Evolutionary conservation across 1,284 basidiomycete genomes (phyloP).

Genomic region (Hemileia vastatrix): DNA sequence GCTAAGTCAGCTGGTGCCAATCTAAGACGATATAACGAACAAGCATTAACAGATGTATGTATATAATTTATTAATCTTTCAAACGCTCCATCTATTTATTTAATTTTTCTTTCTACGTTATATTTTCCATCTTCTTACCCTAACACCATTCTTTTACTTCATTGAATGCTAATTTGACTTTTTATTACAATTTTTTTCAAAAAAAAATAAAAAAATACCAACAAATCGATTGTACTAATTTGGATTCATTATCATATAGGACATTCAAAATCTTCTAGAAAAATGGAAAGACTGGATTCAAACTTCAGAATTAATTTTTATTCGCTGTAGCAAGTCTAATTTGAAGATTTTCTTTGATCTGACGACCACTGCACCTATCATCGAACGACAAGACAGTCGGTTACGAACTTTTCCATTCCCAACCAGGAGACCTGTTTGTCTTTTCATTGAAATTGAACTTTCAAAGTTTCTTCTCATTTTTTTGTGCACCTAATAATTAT

Average conservation of each 20-base stretch:
- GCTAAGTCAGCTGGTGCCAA: slow-evolving; percentile 92
- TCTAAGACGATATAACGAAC: slow-evolving; percentile 89
- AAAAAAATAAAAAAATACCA: too few species aligned
- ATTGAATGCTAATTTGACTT: too few species aligned
- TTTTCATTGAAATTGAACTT: not conserved
- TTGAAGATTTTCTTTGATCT: slow-evolving; percentile 74
- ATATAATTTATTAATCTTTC: slow-evolving; percentile 26
- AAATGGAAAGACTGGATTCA: slow-evolving; percentile 78
- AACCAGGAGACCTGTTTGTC: slow-evolving; percentile 72
- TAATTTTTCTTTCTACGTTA: not conserved
- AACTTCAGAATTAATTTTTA: slow-evolving; percentile 73
- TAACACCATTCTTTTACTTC: slow-evolving; percentile 18
- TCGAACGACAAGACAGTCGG: slow-evolving; percentile 55
- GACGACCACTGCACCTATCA: slow-evolving; percentile 52
- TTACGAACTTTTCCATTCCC: slow-evolving; percentile 85
- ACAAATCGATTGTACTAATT: too few species aligned
- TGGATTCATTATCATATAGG: too few species aligned
- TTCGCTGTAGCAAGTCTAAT: slow-evolving; percentile 73
- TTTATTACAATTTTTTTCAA: not conserved
- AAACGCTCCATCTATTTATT: too few species aligned
- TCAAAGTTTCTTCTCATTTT: not conserved
- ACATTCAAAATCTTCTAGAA: slow-evolving; percentile 66
- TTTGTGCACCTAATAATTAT: not conserved
- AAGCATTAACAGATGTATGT: slow-evolving; percentile 74
- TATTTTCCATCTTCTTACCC: not conserved